Evolutionary conservation across 2,329 filamentous ascomycete genomes (phyloP).

Genomic region (Aspergillus persii): DNA sequence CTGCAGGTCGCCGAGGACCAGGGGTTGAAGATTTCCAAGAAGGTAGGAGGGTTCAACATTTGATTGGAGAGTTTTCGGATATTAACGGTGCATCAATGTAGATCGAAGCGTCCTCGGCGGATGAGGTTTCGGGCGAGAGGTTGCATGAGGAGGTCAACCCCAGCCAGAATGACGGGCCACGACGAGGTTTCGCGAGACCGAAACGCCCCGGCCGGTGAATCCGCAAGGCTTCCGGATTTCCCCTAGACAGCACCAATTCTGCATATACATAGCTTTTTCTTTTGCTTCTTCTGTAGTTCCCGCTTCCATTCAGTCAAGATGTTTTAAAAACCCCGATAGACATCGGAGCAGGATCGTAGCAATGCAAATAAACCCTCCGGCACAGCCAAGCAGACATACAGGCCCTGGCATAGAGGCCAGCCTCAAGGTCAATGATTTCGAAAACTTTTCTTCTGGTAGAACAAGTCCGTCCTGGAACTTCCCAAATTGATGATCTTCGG

Average conservation of each 20-base stretch:
- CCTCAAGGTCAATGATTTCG: constrained; percentile 39
- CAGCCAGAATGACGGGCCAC: constrained; percentile 46
- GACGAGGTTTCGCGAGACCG: constrained; percentile 60
- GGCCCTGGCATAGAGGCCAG: too few relatives aligned
- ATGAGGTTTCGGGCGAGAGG: constrained; percentile 54
- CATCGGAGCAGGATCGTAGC: constrained; percentile 3
- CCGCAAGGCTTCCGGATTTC: constrained; percentile 2
- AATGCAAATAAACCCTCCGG: constrained; percentile 4
- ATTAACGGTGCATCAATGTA: constrained; percentile 27
- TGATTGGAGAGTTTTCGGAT: not conserved
- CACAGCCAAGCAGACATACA: too few relatives aligned
- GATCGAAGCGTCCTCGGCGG: constrained; percentile 60
- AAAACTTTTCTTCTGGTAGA: constrained; percentile 68
- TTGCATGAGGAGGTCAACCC: constrained; percentile 55
- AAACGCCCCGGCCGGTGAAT: constrained; percentile 58
- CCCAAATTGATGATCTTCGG: constrained; percentile 99
- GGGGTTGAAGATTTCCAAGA: constrained; percentile 58
- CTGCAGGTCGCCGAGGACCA: constrained; percentile 54
- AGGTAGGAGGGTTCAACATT: constrained; percentile 35
- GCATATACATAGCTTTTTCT: constrained; percentile 9
- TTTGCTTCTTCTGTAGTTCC: constrained; percentile 7
- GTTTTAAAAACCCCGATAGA: not conserved
- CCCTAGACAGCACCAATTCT: not conserved
- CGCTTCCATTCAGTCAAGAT: constrained; percentile 11
- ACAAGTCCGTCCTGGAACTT: constrained; percentile 89